Conservation (phyloP, 306 rosid genomes). For the Citrullus amarus region DNA sequence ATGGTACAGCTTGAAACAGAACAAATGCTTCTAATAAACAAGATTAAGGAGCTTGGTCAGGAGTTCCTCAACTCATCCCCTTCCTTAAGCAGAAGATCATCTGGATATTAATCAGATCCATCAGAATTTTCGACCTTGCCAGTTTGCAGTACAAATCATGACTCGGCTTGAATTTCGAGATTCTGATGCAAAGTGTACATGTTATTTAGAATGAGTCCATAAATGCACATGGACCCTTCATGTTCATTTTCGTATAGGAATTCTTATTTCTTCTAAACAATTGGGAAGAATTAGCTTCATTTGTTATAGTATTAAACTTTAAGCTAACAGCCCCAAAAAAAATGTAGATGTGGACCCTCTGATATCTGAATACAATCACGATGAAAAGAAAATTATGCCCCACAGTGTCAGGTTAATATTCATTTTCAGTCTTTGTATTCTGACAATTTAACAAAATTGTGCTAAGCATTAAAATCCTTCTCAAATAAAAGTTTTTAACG, state of each 20-base stretch:
- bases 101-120: constrained; percentile 1
- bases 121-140: not conserved
- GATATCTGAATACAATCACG: not conserved
- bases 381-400: not conserved
- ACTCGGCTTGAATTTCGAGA: not conserved
- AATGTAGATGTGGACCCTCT: not conserved
- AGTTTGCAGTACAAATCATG: not conserved
- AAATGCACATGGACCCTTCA: not conserved
- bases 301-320: not conserved
- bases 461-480: not conserved
- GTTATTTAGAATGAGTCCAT: not conserved
- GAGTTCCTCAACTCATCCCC: constrained; percentile 64
- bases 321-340: not conserved
- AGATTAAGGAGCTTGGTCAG: constrained; percentile 68
- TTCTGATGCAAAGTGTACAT: not conserved
- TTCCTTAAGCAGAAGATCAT: constrained; percentile 33
- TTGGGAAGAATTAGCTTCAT: not conserved
- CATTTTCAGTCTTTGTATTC: not conserved
- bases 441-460: not conserved
- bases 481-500: not conserved
- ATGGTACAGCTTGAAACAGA: constrained; percentile 76
- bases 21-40: constrained; percentile 74
- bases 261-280: not conserved
- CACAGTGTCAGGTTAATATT: too few relatives aligned
- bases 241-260: constrained; percentile 1